Evolutionary conservation across 129 eudicot genomes (phyloP).

Genomic region (Centrapalus pauciflorus): DNA sequence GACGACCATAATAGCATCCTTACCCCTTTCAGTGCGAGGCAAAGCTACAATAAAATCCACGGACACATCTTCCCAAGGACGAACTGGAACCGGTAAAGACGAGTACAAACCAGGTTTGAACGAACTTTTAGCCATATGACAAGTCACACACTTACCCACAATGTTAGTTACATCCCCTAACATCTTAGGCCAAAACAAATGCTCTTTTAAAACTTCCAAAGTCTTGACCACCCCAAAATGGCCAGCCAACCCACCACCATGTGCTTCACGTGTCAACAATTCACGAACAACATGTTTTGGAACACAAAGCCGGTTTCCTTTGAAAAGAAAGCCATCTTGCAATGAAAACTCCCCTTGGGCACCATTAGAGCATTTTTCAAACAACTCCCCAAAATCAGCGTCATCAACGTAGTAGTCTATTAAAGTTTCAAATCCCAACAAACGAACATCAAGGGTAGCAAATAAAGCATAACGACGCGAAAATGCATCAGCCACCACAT

Average conservation of each 20-base stretch:
- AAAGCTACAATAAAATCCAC: no score
- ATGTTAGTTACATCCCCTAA: background rate
- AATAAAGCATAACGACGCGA: no score
- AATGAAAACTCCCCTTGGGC: background rate
- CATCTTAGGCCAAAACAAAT: background rate
- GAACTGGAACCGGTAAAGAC: background rate
- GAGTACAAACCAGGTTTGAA: background rate
- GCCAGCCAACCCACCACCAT: background rate
- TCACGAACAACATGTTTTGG: background rate
- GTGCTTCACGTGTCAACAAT: background rate
- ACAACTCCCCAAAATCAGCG: no score
- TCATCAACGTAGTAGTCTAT: no score
- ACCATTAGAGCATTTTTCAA: no score
- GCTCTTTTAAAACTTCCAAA: background rate
- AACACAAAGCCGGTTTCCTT: background rate
- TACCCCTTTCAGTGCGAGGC: no score
- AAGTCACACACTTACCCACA: background rate
- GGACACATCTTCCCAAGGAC: no score
- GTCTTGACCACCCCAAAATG: no score
- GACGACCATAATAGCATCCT: no score
- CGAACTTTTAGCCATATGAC: background rate
- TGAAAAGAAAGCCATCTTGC: constrained; percentile 12
- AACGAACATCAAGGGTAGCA: no score
- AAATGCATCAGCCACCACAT: no score
- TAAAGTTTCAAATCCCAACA: no score